Percentiles rank a stretch among this genome's conserved stretches.
Evolutionary conservation across 202 grass and related monocot species (phyloP).

Genomic region (Dendrocalamus latiflorus): DNA sequence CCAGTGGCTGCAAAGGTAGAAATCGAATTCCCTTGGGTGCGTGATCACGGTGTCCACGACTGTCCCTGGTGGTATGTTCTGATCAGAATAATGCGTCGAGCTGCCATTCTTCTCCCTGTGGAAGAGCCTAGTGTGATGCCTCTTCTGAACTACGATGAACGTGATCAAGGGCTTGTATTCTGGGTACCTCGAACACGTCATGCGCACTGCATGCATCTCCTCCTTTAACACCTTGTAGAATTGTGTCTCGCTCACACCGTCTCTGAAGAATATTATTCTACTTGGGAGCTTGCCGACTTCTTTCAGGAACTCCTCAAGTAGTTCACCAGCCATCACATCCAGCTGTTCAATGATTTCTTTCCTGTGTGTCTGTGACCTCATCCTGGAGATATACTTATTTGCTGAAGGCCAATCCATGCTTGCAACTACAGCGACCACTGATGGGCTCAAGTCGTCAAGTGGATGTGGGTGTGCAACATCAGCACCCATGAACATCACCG

Average conservation of each 20-base stretch:
- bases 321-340: constrained; percentile 62
- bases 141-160: constrained; percentile 92
- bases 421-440: constrained; percentile 82
- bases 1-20: constrained; percentile 95
- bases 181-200: constrained; percentile 47
- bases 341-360: constrained; percentile 90
- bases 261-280: constrained; percentile 89
- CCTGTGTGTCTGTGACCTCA: constrained; percentile 91
- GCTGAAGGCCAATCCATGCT: constrained; percentile 93
- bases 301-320: constrained; percentile 75
- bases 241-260: constrained; percentile 88
- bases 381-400: constrained; percentile 90
- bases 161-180: constrained; percentile 69
- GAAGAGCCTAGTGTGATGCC: constrained; percentile 94
- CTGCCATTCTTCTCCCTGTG: constrained; percentile 43
- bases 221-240: constrained; percentile 92
- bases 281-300: constrained; percentile 65
- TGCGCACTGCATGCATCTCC: constrained; percentile 64
- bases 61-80: constrained; percentile 91
- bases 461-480: constrained; percentile 97
- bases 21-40: constrained; percentile 90
- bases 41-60: constrained; percentile 95
- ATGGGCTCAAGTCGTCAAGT: constrained; percentile 83
- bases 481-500: constrained; percentile 95
- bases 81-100: constrained; percentile 45